A percentile compares a stretch with the other conserved stretches of the same genome.
phyloP scores from a whole-genome alignment of 257 asterid species.

The Anisodus tanguticus region DNA sequence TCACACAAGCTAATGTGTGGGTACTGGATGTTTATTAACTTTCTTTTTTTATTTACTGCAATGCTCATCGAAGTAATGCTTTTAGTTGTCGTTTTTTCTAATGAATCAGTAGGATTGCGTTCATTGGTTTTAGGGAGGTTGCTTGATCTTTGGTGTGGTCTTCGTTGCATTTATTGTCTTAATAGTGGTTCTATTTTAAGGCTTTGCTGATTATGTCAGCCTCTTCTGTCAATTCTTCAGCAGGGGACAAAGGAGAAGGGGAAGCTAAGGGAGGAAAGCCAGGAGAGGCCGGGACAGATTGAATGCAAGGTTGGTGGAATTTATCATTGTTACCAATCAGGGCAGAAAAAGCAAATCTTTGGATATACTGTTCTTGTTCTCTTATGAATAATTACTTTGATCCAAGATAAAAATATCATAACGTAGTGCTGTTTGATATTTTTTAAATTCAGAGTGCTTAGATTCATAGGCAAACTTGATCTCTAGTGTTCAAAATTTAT shows the following conservation, averaged over 20 bases:
- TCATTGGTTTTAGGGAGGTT: conserved; percentile 22
- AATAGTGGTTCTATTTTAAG: background rate
- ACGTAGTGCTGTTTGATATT: background rate
- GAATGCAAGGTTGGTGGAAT: conserved; percentile 53
- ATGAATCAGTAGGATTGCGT: background rate
- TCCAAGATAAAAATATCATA: background rate
- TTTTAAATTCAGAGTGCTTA: background rate
- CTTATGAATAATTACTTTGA: conserved; percentile 11
- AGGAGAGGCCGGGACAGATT: conserved; percentile 41
- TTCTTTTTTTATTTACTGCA: conserved; percentile 13
- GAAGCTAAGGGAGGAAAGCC: conserved; percentile 39
- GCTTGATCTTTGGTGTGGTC: background rate
- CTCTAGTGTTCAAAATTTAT: background rate
- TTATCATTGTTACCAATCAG: background rate
- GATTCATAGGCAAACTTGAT: background rate
- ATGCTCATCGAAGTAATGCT: background rate
- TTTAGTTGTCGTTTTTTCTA: conserved; percentile 1
- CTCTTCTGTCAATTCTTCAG: conserved; percentile 20
- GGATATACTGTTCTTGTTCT: conserved; percentile 6
- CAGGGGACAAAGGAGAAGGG: conserved; percentile 44
- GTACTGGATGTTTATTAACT: background rate
- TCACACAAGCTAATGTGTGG: background rate
- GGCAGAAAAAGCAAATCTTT: conserved; percentile 19
- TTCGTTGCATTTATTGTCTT: conserved; percentile 1
- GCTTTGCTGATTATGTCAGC: background rate